Evolutionary conservation across 768 basidiomycete genomes (phyloP).

Genomic region (Auricularia cornea): DNA sequence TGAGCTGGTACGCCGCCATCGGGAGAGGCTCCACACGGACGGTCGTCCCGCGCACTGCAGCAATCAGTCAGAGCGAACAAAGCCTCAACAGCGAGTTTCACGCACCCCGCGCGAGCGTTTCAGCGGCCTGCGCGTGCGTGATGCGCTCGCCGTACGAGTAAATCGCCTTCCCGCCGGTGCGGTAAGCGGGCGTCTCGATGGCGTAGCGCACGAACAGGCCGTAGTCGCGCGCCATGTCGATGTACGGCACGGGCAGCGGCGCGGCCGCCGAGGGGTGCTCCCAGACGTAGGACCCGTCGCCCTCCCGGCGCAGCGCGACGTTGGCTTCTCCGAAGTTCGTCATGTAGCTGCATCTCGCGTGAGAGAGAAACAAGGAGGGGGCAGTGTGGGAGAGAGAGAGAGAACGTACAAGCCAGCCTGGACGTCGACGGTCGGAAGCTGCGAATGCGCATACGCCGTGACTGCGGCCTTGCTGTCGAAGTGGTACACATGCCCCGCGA

Average conservation of each 20-base stretch:
- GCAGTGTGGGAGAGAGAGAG: too few relatives aligned
- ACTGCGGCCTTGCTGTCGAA: conserved; percentile 3
- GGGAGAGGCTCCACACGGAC: neutral
- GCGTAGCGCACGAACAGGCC: conserved; percentile 2
- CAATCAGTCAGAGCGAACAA: neutral
- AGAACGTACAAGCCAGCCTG: neutral
- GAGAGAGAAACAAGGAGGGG: neutral
- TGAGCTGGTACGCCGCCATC: neutral
- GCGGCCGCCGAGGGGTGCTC: neutral
- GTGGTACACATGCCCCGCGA: conserved; percentile 2
- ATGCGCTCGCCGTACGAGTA: neutral
- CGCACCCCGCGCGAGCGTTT: neutral
- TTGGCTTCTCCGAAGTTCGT: neutral
- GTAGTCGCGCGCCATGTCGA: conserved; percentile 1
- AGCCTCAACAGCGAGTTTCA: neutral
- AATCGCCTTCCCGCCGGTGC: neutral
- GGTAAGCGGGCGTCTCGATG: neutral
- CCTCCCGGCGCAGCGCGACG: neutral
- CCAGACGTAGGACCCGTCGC: neutral
- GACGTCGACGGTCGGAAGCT: neutral
- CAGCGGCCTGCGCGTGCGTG: neutral
- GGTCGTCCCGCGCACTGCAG: neutral
- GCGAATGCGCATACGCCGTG: neutral
- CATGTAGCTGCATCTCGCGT: neutral
- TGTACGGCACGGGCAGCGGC: neutral